Evolutionary conservation across 2,329 filamentous ascomycete species (phyloP).

Genomic region (Colletotrichum magnum): DNA sequence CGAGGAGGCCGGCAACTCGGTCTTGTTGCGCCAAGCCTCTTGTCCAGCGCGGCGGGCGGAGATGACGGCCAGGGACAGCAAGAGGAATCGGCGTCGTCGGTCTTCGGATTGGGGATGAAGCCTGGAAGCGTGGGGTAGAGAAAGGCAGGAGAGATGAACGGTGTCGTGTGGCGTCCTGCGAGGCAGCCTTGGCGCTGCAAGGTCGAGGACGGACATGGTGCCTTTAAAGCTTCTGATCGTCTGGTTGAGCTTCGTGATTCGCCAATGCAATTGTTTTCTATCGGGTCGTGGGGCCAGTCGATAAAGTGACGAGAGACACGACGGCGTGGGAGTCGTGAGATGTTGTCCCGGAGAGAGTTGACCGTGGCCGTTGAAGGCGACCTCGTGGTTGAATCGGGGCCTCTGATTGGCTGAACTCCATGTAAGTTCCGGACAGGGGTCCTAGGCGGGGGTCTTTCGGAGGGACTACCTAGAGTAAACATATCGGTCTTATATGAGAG

Average conservation of each 20-base stretch:
- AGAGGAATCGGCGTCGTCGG: slow-evolving; percentile 29
- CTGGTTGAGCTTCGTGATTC: slow-evolving; percentile 13
- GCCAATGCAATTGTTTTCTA: slow-evolving; percentile 4
- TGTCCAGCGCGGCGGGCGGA: slow-evolving; percentile 30
- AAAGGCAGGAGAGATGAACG: slow-evolving; percentile 28
- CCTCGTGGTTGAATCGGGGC: slow-evolving; percentile 32
- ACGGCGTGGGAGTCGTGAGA: slow-evolving; percentile 15
- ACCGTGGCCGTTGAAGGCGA: slow-evolving; percentile 11
- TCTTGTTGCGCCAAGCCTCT: slow-evolving; percentile 31
- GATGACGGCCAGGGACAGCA: slow-evolving; percentile 33
- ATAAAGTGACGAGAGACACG: slow-evolving; percentile 8
- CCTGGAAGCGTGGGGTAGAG: slow-evolving; percentile 28
- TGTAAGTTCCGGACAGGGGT: slow-evolving; percentile 25
- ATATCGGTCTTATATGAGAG: slow-evolving; percentile 12
- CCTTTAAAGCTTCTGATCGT: slow-evolving; percentile 25
- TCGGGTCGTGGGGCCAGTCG: slow-evolving; percentile 22
- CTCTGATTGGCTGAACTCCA: slow-evolving; percentile 27
- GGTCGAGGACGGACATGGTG: slow-evolving; percentile 26
- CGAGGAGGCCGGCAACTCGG: slow-evolving; percentile 25
- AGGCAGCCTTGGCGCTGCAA: slow-evolving; percentile 34
- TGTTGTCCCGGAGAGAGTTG: slow-evolving; percentile 5
- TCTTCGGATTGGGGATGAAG: slow-evolving; percentile 32
- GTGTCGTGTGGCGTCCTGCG: slow-evolving; percentile 33
- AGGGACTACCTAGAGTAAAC: not conserved
- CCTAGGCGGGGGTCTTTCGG: slow-evolving; percentile 3